phyloP scores from a whole-genome alignment of 2,329 filamentous ascomycete species.

The Diaporthe caulivora region DNA sequence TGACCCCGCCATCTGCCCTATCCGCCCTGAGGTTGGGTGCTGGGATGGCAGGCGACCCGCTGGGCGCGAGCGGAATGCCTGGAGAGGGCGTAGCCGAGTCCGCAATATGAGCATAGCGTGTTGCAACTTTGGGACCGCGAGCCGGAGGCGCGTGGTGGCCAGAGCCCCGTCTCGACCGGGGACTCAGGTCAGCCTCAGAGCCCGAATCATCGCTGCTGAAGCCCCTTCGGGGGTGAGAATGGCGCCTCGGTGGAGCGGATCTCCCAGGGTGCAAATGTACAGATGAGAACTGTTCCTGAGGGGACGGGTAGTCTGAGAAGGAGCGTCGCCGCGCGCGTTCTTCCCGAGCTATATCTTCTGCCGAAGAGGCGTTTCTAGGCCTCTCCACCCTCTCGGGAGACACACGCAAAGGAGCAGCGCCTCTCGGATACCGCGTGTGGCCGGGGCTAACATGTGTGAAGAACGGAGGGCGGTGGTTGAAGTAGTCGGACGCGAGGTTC shows the following conservation, averaged over 20 bases:
- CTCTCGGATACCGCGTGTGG: slow-evolving; percentile 49
- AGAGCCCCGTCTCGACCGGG: slow-evolving; percentile 42
- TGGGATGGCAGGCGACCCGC: slow-evolving; percentile 17
- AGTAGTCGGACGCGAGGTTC: slow-evolving; percentile 48
- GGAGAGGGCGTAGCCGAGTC: slow-evolving; percentile 42
- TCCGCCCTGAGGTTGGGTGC: slow-evolving; percentile 27
- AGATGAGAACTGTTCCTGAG: slow-evolving; percentile 48
- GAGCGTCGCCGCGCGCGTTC: slow-evolving; percentile 60
- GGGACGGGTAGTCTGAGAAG: slow-evolving; percentile 63
- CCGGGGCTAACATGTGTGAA: slow-evolving; percentile 58
- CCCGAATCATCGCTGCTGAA: slow-evolving; percentile 59
- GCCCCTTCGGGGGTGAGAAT: slow-evolving; percentile 61
- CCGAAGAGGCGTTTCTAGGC: slow-evolving; percentile 50
- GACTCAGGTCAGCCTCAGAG: slow-evolving; percentile 44
- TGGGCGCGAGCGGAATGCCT: neutral
- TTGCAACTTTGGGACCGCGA: slow-evolving; percentile 37
- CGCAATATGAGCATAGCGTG: slow-evolving; percentile 40
- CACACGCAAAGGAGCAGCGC: slow-evolving; percentile 32
- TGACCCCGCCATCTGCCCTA: slow-evolving; percentile 31
- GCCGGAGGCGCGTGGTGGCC: slow-evolving; percentile 11
- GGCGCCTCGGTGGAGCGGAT: slow-evolving; percentile 53
- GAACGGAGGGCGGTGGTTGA: slow-evolving; percentile 50
- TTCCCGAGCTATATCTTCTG: slow-evolving; percentile 48
- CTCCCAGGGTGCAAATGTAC: slow-evolving; percentile 53
- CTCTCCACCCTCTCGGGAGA: slow-evolving; percentile 44